Evolutionary conservation across 257 asterid species (phyloP), one percentile per base, ranked within the genome.

Genomic region (Schizonepeta tenuifolia): DNA sequence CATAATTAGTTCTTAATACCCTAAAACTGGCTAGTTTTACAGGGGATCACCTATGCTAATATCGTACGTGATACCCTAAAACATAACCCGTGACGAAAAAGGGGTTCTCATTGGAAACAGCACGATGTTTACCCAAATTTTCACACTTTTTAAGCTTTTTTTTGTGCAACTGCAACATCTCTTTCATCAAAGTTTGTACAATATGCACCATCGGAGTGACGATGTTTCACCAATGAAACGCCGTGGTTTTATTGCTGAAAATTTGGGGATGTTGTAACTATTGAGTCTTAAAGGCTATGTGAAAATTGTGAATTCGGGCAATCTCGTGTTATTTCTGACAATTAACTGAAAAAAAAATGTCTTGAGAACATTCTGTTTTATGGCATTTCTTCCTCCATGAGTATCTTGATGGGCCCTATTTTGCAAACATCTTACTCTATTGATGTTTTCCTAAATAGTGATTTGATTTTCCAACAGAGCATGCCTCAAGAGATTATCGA

Each of bases 401-500:
- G 56, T 50, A 50, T 6, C 15, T 41, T 11, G 46, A 41, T 41
- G 46, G 14, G 12, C 5, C 47, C 47, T 41, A 41, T 41, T 9
- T 12, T 13, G n/a, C 6, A 6, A 43, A 43, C n/a, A 43, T 43
- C 15, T 12, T 43, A 10, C 12, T 11, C 50, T 13, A 43, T 47
- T 1, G 18, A 22, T 24, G 61, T 55, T 24, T 57, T 26, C 2
- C 64, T 57, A 15, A 57, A 57, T 26, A n/a, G 44, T 50, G 14
- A 21, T 41, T 44, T 62, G 35, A 57, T 78, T 10, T 74, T 17
- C 28, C 54, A 43, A 74, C 93, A 94, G 99, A 94, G 99, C 76
- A 83, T 91, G 75, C 97, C 99, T 75, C 90, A 84, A 78, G 96
- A 91, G 76, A 88, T 87, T 77, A 83, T 94, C 44, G 80, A 94